Percentiles rank a stretch among this genome's conserved stretches.
Conservation (phyloP, 208 protist genomes). For the Phytomonas francai region DNA sequence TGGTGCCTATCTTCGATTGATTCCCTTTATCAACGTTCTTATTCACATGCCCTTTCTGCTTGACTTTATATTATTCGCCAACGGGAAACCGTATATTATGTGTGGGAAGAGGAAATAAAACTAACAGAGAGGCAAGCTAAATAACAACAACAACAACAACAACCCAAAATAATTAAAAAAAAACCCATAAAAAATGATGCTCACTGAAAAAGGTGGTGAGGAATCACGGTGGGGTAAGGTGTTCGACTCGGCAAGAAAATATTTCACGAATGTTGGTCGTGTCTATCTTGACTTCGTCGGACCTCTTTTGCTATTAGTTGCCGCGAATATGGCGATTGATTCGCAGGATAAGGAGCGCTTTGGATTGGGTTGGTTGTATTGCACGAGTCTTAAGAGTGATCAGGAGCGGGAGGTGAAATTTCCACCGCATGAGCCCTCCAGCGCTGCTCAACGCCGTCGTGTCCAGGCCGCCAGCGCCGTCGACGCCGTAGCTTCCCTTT, state of each 20-base stretch:
- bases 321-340: slow-evolving; percentile 41
- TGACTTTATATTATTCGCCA: too few relatives aligned
- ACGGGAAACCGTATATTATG: too few relatives aligned
- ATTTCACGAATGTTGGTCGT: slow-evolving; percentile 29
- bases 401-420: slow-evolving; percentile 65
- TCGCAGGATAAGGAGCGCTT: slow-evolving; percentile 68
- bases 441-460: slow-evolving; percentile 52
- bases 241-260: slow-evolving; percentile 50
- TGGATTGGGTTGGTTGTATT: slow-evolving; percentile 71
- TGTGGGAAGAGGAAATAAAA: too few relatives aligned
- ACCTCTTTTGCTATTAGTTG: slow-evolving; percentile 40
- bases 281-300: slow-evolving; percentile 48
- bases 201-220: slow-evolving; percentile 13
- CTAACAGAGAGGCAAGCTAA: too few relatives aligned
- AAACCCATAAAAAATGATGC: slow-evolving; percentile 8
- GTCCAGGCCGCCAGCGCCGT: slow-evolving; percentile 52
- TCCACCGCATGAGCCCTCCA: slow-evolving; percentile 63
- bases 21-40: too few relatives aligned
- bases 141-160: too few relatives aligned
- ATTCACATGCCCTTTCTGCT: too few relatives aligned
- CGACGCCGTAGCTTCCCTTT: slow-evolving; percentile 43
- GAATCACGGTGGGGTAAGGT: slow-evolving; percentile 5
- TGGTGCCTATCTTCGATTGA: too few relatives aligned
- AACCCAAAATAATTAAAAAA: slow-evolving; percentile 1
- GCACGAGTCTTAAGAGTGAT: slow-evolving; percentile 48